Evolutionary conservation across 2,329 filamentous ascomycete species (phyloP).

Genomic region (Botrytis medusae): DNA sequence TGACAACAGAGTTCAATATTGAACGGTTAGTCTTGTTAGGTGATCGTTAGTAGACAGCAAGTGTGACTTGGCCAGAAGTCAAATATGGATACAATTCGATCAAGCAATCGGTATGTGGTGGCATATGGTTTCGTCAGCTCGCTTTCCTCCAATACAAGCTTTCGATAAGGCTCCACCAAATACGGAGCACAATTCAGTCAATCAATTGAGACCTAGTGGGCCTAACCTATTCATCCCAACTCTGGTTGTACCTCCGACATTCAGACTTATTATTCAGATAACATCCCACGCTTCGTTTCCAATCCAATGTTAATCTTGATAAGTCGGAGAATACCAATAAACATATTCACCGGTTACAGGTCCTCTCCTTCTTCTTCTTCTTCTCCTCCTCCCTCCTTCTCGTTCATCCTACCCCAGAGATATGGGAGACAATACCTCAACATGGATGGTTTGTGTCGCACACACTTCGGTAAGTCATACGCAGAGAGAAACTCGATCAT

Average conservation of each 20-base stretch:
- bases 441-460: not conserved
- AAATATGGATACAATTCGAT: not conserved
- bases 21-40: not conserved
- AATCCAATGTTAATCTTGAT: not conserved
- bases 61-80: not conserved
- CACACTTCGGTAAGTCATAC: not conserved
- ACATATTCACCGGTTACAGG: not conserved
- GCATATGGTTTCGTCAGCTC: not conserved
- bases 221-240: conserved; percentile 3
- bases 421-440: not conserved
- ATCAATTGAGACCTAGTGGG: not conserved
- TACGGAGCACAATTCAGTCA: not conserved
- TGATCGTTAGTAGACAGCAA: not conserved
- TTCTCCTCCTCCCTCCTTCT: not conserved
- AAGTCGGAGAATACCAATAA: not conserved
- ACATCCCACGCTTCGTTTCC: not conserved
- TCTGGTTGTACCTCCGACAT: not conserved
- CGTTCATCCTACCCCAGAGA: not conserved
- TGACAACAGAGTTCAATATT: too few species aligned
- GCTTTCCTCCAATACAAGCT: not conserved
- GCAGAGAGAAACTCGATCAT: not conserved
- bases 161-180: not conserved
- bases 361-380: not conserved
- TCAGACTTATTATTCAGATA: not conserved
- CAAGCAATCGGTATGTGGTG: not conserved